Base-by-base conservation (phyloP, 306 rosid genomes). In the Cucumis hystrix region DNA sequence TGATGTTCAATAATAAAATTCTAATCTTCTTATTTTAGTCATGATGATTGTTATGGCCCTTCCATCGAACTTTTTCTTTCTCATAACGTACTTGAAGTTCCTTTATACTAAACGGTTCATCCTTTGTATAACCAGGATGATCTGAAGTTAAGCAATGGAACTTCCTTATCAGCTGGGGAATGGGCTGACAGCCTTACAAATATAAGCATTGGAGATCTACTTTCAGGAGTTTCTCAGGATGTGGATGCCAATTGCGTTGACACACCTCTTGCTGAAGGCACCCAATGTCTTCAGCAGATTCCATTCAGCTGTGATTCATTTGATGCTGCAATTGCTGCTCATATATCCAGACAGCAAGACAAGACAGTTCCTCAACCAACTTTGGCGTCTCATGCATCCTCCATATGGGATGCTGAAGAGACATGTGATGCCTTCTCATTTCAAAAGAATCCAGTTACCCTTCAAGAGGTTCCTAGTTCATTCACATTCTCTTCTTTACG, bases 141-240 rank as follows among this genome's bases (percentile, higher is more conserved):
- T 75, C 77, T 80, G 81, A 89, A 83, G 81, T 76, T 86, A 78
- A 83, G 81, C 87, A 83, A 79, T 81, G 92, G 90, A 75, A 77
- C 86, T 10, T 89, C 86, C 71, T 79, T 87, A 76, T 92, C 99
- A 57, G 92, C 97, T 70, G 91, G 91, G 73, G 97, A 87, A 72
- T 95, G 99, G 99, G 99, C 97, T 61, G 99, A 95, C 84, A 95
- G 93, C 92, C 97, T 95, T 72, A 95, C 99, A 68, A 88, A 92
- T 87, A 84, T 90, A 83, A 95, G 96, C 61, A 80, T 95, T 30
- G 97, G 99, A 80, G 97, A 95, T 69, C 88, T 95, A 41, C 96
- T 92, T 78, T 87, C 85, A 54, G 87, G 87, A 74, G 83, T 82
- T 73, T 80, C 96, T 76, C 91, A 87, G 70, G 90, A 86, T 83